Evolutionary conservation across 2,329 filamentous ascomycete species (phyloP).

Genomic region (Apiospora rasikravindrae): DNA sequence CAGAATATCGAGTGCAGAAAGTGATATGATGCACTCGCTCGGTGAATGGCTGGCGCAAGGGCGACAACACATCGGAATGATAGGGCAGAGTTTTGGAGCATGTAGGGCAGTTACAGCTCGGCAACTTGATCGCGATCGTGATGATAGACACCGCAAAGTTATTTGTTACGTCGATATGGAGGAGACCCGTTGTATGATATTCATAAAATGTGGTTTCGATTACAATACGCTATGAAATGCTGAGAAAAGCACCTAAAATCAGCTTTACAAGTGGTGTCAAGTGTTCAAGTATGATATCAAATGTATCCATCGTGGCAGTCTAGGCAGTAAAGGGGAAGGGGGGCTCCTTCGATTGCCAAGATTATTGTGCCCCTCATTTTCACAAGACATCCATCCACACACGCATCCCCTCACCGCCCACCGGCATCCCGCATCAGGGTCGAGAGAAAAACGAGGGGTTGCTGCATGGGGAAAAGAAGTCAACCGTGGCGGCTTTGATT

Average conservation of each 20-base stretch:
- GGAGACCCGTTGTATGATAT: background rate
- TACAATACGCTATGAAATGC: background rate
- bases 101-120: too few species aligned
- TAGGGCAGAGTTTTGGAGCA: background rate
- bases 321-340: background rate
- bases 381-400: background rate
- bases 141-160: background rate
- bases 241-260: background rate
- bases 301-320: background rate
- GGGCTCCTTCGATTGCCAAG: background rate
- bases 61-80: background rate
- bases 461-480: background rate
- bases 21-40: background rate
- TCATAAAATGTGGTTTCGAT: background rate
- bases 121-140: background rate
- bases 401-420: slow-evolving; percentile 8
- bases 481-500: background rate
- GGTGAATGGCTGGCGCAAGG: background rate
- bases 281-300: background rate
- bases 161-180: background rate
- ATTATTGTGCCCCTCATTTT: background rate
- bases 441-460: background rate
- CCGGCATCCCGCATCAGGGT: slow-evolving; percentile 5
- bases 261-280: too few species aligned
- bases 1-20: background rate